phyloP scores from a whole-genome alignment of 164 flowering plant species.

The Piper betle region DNA sequence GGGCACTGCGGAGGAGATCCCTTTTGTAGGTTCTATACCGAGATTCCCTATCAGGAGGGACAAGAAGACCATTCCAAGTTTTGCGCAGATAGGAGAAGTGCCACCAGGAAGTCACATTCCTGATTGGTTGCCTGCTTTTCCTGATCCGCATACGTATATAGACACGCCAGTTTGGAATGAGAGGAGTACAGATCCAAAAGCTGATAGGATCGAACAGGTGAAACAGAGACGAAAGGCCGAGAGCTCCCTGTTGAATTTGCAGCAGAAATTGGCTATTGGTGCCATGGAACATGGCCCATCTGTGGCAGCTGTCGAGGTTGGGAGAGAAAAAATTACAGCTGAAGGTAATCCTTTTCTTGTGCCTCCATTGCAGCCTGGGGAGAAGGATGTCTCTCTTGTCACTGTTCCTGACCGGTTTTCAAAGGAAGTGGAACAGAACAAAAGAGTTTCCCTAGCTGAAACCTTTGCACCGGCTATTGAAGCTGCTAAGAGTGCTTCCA shows the following conservation, averaged over 20 bases:
- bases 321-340: constrained; percentile 8
- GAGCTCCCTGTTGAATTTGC: constrained; percentile 78
- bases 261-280: constrained; percentile 55
- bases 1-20: constrained; percentile 42
- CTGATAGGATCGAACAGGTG: constrained; percentile 68
- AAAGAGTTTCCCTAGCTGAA: constrained; percentile 39
- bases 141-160: constrained; percentile 80
- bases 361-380: constrained; percentile 36
- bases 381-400: constrained; percentile 31
- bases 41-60: constrained; percentile 47
- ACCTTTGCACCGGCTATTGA: constrained; percentile 81
- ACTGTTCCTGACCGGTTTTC: constrained; percentile 24
- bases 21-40: constrained; percentile 62
- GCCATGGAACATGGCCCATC: constrained; percentile 13
- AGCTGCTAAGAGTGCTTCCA: constrained; percentile 31
- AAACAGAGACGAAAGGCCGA: constrained; percentile 88
- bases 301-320: constrained; percentile 8
- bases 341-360: constrained; percentile 40
- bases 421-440: constrained; percentile 13
- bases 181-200: constrained; percentile 56
- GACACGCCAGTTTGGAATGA: constrained; percentile 73
- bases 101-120: constrained; percentile 64
- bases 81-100: constrained; percentile 48
- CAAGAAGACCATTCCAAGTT: constrained; percentile 42
- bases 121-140: constrained; percentile 87